Base-by-base conservation (phyloP, 495 filamentous ascomycete species). In the Glutinoglossum americanum region DNA sequence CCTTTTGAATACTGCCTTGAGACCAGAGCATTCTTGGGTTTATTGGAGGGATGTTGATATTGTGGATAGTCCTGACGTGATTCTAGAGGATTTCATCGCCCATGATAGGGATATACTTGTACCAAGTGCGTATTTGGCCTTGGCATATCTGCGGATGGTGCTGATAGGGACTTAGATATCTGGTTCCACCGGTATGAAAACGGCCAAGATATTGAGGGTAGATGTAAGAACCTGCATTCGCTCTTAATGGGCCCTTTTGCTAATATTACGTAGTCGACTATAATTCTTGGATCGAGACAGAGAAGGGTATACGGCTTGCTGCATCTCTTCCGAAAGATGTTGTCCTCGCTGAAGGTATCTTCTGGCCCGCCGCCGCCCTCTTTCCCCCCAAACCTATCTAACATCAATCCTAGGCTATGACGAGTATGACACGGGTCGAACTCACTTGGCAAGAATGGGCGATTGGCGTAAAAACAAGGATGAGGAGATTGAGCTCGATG, bases 31-130 rank as follows among this genome's bases (percentile, higher is more conserved):
- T 67, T 89, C 86, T 8, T 98, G 92, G 92, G 93, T 98, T 26
- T 97, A 96, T 69, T 98, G 92, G 92, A 80, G 93, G 57, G 92
- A 98, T 66, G 88, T 94, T 30, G 92, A 98, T 70, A 96, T 98
- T 63, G 76, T 82, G 27, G 92, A 98, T 62, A 93, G 85, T 67
- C 88, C 93, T 6, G 73, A 74, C 39, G 82, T 77, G 60, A 94
- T 98, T 57, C 71, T 98, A 23, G 87, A 98, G 73, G 90, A 98
- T 65, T 93, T 97, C 64, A 85, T 92, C 57, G 85, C 88, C 45
- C 92, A 97, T 64, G 84, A 97, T 67, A 79, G 78, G 66, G 92
- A 98, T 68, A 80, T 98, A 61, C 71, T 98, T 49, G 93, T 97
- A 62, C 92, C 92, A 0, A 98, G 89, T 96, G 86, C 65, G 86